Base-by-base conservation (phyloP, 805 yeast species). In the Saturnispora sekii region DNA sequence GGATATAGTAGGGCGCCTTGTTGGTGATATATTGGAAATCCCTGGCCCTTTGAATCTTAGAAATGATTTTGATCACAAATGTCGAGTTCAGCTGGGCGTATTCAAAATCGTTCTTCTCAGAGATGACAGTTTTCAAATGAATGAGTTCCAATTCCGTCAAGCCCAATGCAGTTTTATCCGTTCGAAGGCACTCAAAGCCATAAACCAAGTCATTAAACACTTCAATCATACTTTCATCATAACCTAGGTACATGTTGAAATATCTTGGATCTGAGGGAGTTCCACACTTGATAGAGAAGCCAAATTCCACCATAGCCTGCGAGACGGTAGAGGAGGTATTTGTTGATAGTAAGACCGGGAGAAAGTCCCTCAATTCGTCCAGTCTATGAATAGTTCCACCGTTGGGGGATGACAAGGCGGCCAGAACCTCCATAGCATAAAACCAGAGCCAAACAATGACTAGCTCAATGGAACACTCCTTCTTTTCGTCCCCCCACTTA, bases 301-400 rank as follows among this genome's bases (percentile, higher is more conserved):
- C 66, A 41, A 56, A 63, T 26, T 51, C 51, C 10, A 53, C 45
- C 42, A 43, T 43, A 11, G 45, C 41, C 5, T 21, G 18, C 7
- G 32, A 35, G 60, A 48, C 10, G 55, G 52, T 10, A 55, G 51
- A 14, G 47, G 46, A 10, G 56, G 53, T 41, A 41, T 36, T 47
- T 8, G 53, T 41, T 35, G 61, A 51, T 29, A 57, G 50, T 26
- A 60, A 56, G 35, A 62, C 55, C 4, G 55, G 61, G 40, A 65
- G 49, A 34, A 64, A 62, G 44, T 43, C 63, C 41, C 63, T 70
- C 15, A 79, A 52, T 47, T 79, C 85, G 14, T 65, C 70, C 41
- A 70, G 68, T 17, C 68, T 62, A 38, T 71, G 73, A 14, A 78
- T 62, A 0, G 84, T 76, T 7, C 86, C 85, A 11, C 85, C 85